Percentiles rank a stretch among this genome's conserved stretches.
phyloP scores from a whole-genome alignment of 2,329 filamentous ascomycete species.

The Westerdykella sp. region DNA sequence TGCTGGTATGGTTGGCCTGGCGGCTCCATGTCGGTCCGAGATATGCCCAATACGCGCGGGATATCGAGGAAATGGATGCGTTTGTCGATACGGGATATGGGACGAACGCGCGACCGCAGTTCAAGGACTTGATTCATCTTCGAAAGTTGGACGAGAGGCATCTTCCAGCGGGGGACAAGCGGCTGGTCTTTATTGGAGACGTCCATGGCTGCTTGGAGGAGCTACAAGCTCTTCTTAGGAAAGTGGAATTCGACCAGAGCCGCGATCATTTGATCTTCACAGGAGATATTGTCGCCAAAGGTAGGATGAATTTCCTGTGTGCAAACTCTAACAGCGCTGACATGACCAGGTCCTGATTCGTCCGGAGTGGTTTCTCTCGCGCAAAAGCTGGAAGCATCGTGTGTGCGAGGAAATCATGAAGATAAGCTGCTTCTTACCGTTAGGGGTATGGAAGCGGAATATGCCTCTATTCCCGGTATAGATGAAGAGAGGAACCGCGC shows the following conservation, averaged over 20 bases:
- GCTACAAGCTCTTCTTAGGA: constrained; percentile 54
- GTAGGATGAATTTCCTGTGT: constrained; percentile 4
- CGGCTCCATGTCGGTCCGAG: constrained; percentile 32
- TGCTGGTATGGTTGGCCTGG: constrained; percentile 34
- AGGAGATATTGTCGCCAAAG: constrained; percentile 61
- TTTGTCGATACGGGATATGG: constrained; percentile 37
- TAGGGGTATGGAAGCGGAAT: constrained; percentile 33
- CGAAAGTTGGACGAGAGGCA: constrained; percentile 44
- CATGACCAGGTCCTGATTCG: constrained; percentile 60
- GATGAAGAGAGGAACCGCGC: constrained; percentile 29
- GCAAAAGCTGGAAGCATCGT: constrained; percentile 66
- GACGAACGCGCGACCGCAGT: constrained; percentile 42
- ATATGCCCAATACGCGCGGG: constrained; percentile 28
- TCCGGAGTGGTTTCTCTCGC: constrained; percentile 69
- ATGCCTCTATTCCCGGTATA: constrained; percentile 16
- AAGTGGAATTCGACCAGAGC: constrained; percentile 56
- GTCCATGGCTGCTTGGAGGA: constrained; percentile 80
- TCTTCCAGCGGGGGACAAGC: constrained; percentile 44
- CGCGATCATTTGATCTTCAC: constrained; percentile 45
- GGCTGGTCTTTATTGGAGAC: constrained; percentile 80
- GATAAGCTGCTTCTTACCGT: constrained; percentile 71
- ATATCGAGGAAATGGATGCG: constrained; percentile 31
- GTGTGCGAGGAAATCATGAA: constrained; percentile 89
- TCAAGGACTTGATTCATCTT: constrained; percentile 47
- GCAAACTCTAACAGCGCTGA: constrained; percentile 1